phyloP scores from a whole-genome alignment of 192 early-diverging fungal genomes.

The Martensiomyces pterosporus region DNA sequence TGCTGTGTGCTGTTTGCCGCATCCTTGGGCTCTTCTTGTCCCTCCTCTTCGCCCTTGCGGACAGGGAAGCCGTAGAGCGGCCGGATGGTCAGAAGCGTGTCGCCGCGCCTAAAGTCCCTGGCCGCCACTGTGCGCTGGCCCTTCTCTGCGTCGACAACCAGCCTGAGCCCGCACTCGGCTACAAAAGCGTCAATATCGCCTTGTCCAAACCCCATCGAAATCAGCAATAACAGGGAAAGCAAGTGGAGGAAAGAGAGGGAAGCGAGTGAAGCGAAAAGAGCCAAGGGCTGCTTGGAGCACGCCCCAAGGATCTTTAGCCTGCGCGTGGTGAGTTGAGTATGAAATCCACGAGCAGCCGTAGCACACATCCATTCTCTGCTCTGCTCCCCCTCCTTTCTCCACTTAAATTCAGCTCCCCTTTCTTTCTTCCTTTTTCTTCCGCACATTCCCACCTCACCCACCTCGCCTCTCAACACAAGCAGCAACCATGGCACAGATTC shows the following conservation, averaged over 20 bases:
- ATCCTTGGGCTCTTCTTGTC: not conserved
- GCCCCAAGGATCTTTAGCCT: not conserved
- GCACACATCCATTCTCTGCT: not conserved
- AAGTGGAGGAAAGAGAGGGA: not conserved
- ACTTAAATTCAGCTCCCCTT: not conserved
- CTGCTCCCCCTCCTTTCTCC: not conserved
- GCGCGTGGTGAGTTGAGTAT: not conserved
- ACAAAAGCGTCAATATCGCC: constrained; percentile 9
- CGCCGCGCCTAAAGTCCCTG: constrained; percentile 16
- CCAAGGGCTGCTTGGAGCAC: too few relatives aligned
- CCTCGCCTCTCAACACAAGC: not conserved
- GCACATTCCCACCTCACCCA: not conserved
- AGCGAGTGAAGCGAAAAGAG: not conserved
- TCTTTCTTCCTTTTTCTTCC: constrained; percentile 1
- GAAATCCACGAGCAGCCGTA: too few relatives aligned
- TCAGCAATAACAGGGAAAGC: not conserved
- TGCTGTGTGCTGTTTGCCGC: too few relatives aligned
- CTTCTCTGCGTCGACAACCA: constrained; percentile 16
- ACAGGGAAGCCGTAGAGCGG: constrained; percentile 22
- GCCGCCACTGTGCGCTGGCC: constrained; percentile 17
- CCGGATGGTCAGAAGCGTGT: constrained; percentile 15
- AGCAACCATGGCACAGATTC: constrained; percentile 40
- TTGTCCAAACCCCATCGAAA: too few relatives aligned
- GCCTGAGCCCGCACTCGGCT: constrained; percentile 7
- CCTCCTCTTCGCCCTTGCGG: constrained; percentile 9